These are phyloP conservation scores for Cytospora leucostoma DNA, from an alignment of 2,329 filamentous ascomycete species.

Conservation along the genomic window DNA sequence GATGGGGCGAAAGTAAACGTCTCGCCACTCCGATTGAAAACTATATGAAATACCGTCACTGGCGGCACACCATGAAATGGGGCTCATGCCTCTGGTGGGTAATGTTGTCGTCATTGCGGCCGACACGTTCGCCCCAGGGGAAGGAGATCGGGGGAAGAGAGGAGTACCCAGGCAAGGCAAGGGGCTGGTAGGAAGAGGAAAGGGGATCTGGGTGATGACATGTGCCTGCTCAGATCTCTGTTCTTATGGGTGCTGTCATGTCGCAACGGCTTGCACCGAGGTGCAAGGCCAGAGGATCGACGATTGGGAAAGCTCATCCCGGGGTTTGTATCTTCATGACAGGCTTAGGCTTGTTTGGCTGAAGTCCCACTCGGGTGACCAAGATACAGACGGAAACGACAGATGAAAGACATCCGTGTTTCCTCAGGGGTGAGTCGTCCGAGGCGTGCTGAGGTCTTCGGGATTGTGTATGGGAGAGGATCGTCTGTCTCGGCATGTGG, in stretches of 20 bases:
- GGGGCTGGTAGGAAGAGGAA: not conserved
- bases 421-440: not conserved
- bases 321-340: constrained; percentile 32
- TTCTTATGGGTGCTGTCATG: constrained; percentile 34
- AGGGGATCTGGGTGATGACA: constrained; percentile 5
- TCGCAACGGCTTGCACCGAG: constrained; percentile 19
- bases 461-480: not conserved
- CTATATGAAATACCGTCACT: constrained; percentile 37
- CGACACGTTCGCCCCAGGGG: constrained; percentile 16
- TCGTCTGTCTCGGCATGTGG: not conserved
- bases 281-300: constrained; percentile 24
- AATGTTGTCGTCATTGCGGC: constrained; percentile 33
- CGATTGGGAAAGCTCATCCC: constrained; percentile 29
- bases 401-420: not conserved
- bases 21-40: constrained; percentile 44
- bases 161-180: not conserved
- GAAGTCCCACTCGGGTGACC: not conserved
- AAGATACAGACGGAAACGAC: constrained; percentile 2
- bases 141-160: not conserved
- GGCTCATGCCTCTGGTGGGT: constrained; percentile 18
- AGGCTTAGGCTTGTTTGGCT: constrained; percentile 26
- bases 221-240: constrained; percentile 40
- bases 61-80: constrained; percentile 25
- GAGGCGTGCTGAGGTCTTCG: not conserved
- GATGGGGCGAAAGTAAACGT: not conserved